Percentiles rank a stretch among this genome's conserved stretches.
phyloP scores from a whole-genome alignment of 208 protist genomes.

The Leishmania aethiopica region DNA sequence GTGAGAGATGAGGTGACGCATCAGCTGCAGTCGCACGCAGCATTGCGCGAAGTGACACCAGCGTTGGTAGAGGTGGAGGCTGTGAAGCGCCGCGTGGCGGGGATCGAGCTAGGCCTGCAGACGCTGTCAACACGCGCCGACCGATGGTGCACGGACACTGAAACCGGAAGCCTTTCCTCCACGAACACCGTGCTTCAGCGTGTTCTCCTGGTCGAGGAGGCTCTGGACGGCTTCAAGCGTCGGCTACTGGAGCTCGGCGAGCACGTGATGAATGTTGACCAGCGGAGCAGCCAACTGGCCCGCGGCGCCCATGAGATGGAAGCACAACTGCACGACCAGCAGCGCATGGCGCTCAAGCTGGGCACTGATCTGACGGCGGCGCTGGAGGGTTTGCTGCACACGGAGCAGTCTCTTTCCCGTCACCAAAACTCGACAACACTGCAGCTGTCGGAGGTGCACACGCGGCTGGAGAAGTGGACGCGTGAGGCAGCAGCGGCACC shows the following conservation, averaged over 20 bases:
- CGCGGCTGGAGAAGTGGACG: conserved; percentile 5
- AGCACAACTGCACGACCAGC: conserved; percentile 14
- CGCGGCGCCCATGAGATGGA: conserved; percentile 24
- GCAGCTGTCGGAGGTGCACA: conserved; percentile 17
- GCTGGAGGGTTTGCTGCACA: conserved; percentile 33
- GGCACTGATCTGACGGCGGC: conserved; percentile 35
- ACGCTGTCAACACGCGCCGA: conserved; percentile 9
- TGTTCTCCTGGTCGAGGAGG: conserved; percentile 14
- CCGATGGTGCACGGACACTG: conserved; percentile 1
- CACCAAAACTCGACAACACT: conserved; percentile 3
- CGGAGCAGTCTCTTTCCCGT: conserved; percentile 23
- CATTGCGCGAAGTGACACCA: conserved; percentile 33
- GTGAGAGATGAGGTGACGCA: conserved; percentile 28
- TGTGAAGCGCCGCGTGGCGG: conserved; percentile 47
- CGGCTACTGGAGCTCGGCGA: conserved; percentile 28
- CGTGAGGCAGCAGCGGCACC: neutral
- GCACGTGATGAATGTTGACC: conserved; percentile 23
- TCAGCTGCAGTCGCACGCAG: conserved; percentile 18
- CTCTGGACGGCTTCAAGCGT: conserved; percentile 29
- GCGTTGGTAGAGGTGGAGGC: conserved; percentile 54
- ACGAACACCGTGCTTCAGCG: conserved; percentile 6
- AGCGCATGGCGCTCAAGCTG: conserved; percentile 26
- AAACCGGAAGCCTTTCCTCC: neutral
- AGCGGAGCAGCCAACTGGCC: conserved; percentile 14
- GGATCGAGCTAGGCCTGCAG: conserved; percentile 36